A percentile compares a stretch with the other conserved stretches of the same genome.
These are phyloP conservation scores for Dendrobium officinale DNA, from an alignment of 106 monocot species.

Conservation along the genomic window DNA sequence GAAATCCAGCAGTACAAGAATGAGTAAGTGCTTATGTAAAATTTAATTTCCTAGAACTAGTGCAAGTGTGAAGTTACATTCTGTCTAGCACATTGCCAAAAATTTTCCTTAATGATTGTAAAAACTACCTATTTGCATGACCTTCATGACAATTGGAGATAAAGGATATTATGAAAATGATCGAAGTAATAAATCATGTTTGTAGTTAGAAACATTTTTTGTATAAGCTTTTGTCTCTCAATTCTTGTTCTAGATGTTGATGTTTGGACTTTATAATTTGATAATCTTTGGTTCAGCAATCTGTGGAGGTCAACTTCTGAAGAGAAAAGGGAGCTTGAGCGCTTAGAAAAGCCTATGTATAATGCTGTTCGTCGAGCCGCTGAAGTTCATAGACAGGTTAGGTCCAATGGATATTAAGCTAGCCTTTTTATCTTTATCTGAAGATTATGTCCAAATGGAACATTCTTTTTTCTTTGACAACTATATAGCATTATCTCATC, in stretches of 20 bases:
- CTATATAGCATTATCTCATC: not conserved
- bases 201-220: not conserved
- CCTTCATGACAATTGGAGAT: not conserved
- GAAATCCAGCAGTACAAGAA: conserved; percentile 98
- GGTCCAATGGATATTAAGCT: not conserved
- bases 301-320: conserved; percentile 92
- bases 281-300: conserved; percentile 44
- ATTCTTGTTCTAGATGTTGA: not conserved
- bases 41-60: not conserved
- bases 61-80: not conserved
- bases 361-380: conserved; percentile 88
- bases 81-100: not conserved
- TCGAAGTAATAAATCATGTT: not conserved
- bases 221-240: not conserved
- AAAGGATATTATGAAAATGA: not conserved
- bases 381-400: conserved; percentile 95
- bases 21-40: conserved; percentile 53
- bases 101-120: not conserved
- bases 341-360: conserved; percentile 83
- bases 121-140: not conserved
- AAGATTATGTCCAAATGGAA: not conserved
- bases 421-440: not conserved
- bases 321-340: conserved; percentile 93
- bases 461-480: not conserved
- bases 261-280: not conserved